phyloP scores from a whole-genome alignment of 2,329 filamentous ascomycete genomes.

The Colletotrichum somersetense region DNA sequence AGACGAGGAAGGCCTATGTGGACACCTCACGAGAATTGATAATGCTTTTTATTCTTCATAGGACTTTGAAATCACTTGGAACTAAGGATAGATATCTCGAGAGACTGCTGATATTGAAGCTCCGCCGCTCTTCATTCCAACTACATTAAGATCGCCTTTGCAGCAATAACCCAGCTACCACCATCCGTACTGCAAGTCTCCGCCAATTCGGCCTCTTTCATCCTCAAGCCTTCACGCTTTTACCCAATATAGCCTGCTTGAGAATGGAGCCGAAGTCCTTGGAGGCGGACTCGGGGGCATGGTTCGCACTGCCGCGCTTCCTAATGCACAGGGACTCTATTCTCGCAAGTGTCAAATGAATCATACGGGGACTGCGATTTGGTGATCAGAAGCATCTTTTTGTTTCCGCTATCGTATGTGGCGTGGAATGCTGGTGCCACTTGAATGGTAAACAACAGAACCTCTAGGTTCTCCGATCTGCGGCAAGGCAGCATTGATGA shows the following conservation, averaged over 20 bases:
- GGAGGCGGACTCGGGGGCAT: conserved; percentile 2
- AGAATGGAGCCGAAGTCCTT: conserved; percentile 6
- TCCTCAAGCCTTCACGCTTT: neutral
- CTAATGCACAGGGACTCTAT: no score
- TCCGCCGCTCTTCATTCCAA: no score
- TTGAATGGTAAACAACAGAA: neutral
- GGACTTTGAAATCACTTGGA: no score
- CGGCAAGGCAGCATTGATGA: neutral
- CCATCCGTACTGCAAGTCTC: neutral
- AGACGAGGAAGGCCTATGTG: no score
- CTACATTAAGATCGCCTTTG: neutral
- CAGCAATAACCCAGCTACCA: neutral
- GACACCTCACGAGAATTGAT: no score
- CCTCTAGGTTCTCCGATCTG: no score
- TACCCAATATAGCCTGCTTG: neutral
- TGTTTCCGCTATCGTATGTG: neutral
- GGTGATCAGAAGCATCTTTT: conserved; percentile 42
- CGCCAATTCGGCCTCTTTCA: neutral
- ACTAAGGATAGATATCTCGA: no score
- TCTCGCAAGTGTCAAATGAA: conserved; percentile 15
- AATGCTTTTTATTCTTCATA: no score
- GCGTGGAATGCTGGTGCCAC: neutral
- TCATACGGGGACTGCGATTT: conserved; percentile 39
- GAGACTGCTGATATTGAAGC: no score
- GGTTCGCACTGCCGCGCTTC: conserved; percentile 1